phyloP scores from a whole-genome alignment of 1,139 yeast genomes.

The Casaregolazyma suthepensis region DNA sequence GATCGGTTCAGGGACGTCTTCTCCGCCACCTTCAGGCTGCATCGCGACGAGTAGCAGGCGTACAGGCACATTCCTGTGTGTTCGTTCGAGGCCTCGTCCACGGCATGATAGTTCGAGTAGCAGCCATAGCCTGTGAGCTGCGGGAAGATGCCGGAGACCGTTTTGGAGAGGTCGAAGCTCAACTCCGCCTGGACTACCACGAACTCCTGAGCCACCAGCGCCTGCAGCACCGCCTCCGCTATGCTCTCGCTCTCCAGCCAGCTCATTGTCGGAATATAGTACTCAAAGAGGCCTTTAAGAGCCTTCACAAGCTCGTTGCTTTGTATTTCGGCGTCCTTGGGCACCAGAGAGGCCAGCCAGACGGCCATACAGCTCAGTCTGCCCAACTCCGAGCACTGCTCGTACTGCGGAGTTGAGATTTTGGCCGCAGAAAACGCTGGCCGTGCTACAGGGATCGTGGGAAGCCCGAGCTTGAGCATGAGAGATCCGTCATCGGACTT shows the following conservation, averaged over 20 bases:
- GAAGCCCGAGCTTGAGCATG: conserved; percentile 29
- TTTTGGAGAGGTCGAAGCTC: not conserved
- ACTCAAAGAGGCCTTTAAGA: conserved; percentile 46
- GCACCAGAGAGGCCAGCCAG: conserved; percentile 26
- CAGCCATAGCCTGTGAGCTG: conserved; percentile 36
- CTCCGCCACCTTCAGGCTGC: conserved; percentile 27
- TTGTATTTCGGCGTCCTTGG: conserved; percentile 42
- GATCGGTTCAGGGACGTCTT: conserved; percentile 20
- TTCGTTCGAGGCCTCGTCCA: conserved; percentile 17
- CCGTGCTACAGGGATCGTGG: conserved; percentile 29
- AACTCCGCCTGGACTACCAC: conserved; percentile 25
- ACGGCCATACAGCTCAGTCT: conserved; percentile 38
- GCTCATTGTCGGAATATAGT: conserved; percentile 46
- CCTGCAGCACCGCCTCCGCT: conserved; percentile 46
- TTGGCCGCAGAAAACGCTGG: conserved; percentile 35
- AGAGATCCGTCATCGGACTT: conserved; percentile 17
- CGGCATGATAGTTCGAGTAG: conserved; percentile 32
- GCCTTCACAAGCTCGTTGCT: conserved; percentile 31
- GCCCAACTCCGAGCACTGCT: conserved; percentile 48
- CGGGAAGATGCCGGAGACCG: conserved; percentile 39
- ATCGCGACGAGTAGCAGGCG: conserved; percentile 31
- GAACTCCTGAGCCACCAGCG: conserved; percentile 44
- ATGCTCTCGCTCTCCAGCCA: conserved; percentile 52
- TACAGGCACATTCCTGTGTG: conserved; percentile 12
- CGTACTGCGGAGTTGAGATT: conserved; percentile 36